A percentile compares a stretch with the other conserved stretches of the same genome.
Evolutionary conservation across 257 asterid species (phyloP).

Genomic region (Solanum lycopersicoides): DNA sequence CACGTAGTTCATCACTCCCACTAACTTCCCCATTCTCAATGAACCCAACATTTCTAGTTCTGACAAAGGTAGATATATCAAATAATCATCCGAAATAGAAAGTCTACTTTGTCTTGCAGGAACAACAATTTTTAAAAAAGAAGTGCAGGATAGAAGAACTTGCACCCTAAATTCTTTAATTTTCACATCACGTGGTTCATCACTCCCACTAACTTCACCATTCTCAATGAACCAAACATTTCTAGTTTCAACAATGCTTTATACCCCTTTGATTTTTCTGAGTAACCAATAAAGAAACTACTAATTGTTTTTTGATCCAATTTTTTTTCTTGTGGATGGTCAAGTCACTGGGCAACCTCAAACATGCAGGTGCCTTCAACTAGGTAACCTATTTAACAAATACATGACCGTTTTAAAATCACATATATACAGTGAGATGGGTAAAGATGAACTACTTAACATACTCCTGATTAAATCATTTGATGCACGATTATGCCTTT

Average conservation of each 20-base stretch:
- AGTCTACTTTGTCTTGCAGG: no score
- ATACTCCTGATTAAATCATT: background rate
- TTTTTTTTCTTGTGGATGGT: background rate
- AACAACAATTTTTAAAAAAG: no score
- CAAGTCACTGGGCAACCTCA: background rate
- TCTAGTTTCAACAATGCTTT: background rate
- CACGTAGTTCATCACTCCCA: background rate
- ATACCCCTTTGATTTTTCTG: background rate
- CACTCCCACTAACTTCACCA: background rate
- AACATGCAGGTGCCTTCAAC: background rate
- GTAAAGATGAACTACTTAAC: background rate
- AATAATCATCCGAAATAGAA: no score
- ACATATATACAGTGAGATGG: background rate
- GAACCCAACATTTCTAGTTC: background rate
- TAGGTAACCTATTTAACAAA: background rate
- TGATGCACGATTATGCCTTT: background rate
- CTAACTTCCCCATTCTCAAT: background rate
- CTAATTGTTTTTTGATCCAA: background rate
- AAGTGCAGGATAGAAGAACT: no score
- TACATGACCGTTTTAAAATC: background rate
- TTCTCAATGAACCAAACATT: background rate
- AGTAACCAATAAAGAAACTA: background rate
- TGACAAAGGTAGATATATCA: background rate
- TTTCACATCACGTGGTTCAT: background rate
- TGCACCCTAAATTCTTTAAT: background rate